Percentiles rank a stretch among this genome's conserved stretches.
Conservation (phyloP, 352 stramenopile species). For the Phytophthora pseudosyringae region DNA sequence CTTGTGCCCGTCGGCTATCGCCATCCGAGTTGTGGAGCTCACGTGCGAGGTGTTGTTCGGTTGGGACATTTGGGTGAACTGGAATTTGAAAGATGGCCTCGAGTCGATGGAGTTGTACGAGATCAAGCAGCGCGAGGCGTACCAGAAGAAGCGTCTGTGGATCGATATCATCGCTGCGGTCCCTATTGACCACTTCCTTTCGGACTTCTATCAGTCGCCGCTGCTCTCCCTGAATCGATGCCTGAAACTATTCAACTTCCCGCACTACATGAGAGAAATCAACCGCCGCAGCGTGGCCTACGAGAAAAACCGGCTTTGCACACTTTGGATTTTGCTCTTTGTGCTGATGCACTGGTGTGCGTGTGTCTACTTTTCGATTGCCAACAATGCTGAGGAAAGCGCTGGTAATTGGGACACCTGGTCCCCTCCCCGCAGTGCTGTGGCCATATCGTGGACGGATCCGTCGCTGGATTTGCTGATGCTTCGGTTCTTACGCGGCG, state of each 20-base stretch:
- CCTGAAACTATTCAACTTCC: conserved; percentile 59
- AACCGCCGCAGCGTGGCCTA: conserved; percentile 59
- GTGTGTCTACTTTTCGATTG: conserved; percentile 51
- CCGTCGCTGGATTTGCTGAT: conserved; percentile 13
- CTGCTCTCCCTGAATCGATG: conserved; percentile 54
- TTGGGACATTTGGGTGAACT: conserved; percentile 70
- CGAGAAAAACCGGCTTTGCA: conserved; percentile 53
- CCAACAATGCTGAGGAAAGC: background rate
- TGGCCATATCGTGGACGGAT: conserved; percentile 11
- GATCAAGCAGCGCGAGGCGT: conserved; percentile 43
- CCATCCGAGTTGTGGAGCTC: conserved; percentile 40
- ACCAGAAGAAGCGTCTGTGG: conserved; percentile 42
- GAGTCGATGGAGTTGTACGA: conserved; percentile 64
- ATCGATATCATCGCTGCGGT: conserved; percentile 54
- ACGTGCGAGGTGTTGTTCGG: conserved; percentile 55
- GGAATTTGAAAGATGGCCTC: conserved; percentile 53
- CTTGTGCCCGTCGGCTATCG: conserved; percentile 24
- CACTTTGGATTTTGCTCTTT: conserved; percentile 49
- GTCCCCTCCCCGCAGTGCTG: conserved; percentile 33
- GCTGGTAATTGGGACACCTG: conserved; percentile 48
- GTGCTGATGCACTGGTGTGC: conserved; percentile 62
- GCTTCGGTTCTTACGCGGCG: conserved; percentile 47
- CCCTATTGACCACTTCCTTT: conserved; percentile 61
- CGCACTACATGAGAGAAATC: conserved; percentile 58
- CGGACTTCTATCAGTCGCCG: conserved; percentile 49